phyloP scores from a whole-genome alignment of 306 rosid species.

The Rubus parviflorus region DNA sequence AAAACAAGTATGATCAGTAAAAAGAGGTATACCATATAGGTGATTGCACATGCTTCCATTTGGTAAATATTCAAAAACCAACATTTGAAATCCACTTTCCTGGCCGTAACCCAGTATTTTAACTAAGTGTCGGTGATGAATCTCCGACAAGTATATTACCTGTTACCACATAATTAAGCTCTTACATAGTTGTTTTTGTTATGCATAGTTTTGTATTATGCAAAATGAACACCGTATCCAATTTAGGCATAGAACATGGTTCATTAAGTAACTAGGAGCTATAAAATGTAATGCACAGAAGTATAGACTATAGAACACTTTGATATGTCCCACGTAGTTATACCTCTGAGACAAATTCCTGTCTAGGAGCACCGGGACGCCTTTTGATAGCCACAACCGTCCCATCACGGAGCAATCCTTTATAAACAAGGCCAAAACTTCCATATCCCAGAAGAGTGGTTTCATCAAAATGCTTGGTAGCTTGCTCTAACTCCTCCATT shows the following conservation, averaged over 20 bases:
- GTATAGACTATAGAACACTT: background rate
- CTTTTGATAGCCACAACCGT: conserved; percentile 47
- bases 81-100: conserved; percentile 47
- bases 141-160: conserved; percentile 41
- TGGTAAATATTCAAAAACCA: conserved; percentile 47
- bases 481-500: conserved; percentile 41
- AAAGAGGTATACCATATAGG: conserved; percentile 38
- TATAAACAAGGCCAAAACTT: conserved; percentile 49
- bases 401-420: conserved; percentile 45
- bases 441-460: conserved; percentile 46
- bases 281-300: conserved; percentile 4
- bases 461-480: conserved; percentile 43
- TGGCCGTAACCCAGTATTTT: conserved; percentile 48
- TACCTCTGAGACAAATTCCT: conserved; percentile 43
- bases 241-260: background rate
- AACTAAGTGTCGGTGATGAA: conserved; percentile 46
- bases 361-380: conserved; percentile 39
- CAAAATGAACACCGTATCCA: background rate
- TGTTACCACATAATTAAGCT: conserved; percentile 18
- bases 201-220: background rate
- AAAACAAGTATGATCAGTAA: conserved; percentile 4
- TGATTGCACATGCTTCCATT: conserved; percentile 45
- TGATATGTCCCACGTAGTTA: conserved; percentile 10
- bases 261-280: conserved; percentile 3
- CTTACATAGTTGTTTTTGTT: background rate